Percentiles rank a stretch among this genome's conserved stretches.
These are phyloP conservation scores for Yamadazyma triangularis DNA, from an alignment of 1,139 yeast genomes.

Conservation along the genomic window DNA sequence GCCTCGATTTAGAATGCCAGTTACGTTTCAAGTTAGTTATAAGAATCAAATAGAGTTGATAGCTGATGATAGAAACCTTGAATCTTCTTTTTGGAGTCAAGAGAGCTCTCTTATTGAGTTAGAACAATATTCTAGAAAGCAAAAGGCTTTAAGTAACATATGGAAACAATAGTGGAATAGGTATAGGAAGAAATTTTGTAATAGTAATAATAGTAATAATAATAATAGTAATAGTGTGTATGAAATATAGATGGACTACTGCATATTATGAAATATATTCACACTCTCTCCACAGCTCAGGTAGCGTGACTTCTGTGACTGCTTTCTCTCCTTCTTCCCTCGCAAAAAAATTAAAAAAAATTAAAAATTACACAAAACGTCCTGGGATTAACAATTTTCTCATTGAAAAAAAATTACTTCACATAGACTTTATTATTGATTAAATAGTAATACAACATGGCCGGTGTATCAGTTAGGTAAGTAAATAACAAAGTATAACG, in stretches of 20 bases:
- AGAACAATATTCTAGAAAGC: conserved; percentile 25
- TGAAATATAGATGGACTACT: not conserved
- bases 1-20: conserved; percentile 16
- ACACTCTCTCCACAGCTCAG: too few species aligned
- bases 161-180: conserved; percentile 14
- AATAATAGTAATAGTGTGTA: too few species aligned
- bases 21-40: conserved; percentile 11
- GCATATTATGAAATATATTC: not conserved
- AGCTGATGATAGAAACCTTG: not conserved
- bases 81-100: conserved; percentile 21
- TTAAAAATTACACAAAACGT: conserved; percentile 3
- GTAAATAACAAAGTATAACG: too few species aligned
- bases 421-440: not conserved
- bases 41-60: not conserved
- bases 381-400: conserved; percentile 4
- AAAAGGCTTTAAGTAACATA: conserved; percentile 13
- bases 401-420: conserved; percentile 12
- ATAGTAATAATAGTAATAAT: too few species aligned
- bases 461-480: conserved; percentile 98
- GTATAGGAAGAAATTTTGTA: too few species aligned
- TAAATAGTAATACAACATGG: conserved; percentile 47
- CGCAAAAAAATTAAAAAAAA: conserved; percentile 1
- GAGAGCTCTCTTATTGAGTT: conserved; percentile 26
- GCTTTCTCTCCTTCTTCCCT: conserved; percentile 13
- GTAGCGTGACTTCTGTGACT: conserved; percentile 26